Evolutionary conservation across 2,329 filamentous ascomycete genomes (phyloP), one percentile per base, ranked within the genome.

Genomic region (Blastomyces emzantsi): DNA sequence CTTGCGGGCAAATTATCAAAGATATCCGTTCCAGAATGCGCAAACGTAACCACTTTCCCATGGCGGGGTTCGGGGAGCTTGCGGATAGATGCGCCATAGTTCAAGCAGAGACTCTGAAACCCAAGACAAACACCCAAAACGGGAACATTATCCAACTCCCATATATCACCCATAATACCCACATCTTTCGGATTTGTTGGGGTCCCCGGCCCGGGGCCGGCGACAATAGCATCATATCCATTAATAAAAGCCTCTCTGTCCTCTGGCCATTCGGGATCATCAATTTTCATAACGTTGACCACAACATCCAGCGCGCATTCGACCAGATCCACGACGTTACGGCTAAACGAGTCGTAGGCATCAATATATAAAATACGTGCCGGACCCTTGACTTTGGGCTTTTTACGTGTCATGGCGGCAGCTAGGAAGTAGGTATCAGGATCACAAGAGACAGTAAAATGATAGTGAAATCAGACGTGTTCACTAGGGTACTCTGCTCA

Each of bases 331-430:
- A 95, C 86, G 70, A 97, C 94, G 78, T 97, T 97, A 78, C 96
- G 92, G 63, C 92, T 90, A 77, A 97, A 99, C 52, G 92, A 97
- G 79, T 99, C 94, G 77, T 96, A 96, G 66, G 93, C 92, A 75
- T 97, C 94, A 69, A 99, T 82, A 77, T 96, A 96, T 67, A 97
- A 85, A 66, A 97, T 88, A 41, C 36, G 51, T 13, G 17, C 13
- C 25, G 33, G 11, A 25, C 28, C 17, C 9, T 49, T 49, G 3
- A 60, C 17, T 2, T 22, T n/a, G 28, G 52, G 36, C 6, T 19
- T 22, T 3, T n/a, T 36, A 25, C 25, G 28, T 6, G 17, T 9
- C 41, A 60, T 60, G 41, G 43, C 30, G 15, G 7, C 13, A 25
- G 13, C 1, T 28, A 13, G 11, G 13, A 52, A 13, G 49, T 2